Evolutionary conservation across 352 stramenopile species (phyloP).

Genomic region (Thalassiosira oceanica): DNA sequence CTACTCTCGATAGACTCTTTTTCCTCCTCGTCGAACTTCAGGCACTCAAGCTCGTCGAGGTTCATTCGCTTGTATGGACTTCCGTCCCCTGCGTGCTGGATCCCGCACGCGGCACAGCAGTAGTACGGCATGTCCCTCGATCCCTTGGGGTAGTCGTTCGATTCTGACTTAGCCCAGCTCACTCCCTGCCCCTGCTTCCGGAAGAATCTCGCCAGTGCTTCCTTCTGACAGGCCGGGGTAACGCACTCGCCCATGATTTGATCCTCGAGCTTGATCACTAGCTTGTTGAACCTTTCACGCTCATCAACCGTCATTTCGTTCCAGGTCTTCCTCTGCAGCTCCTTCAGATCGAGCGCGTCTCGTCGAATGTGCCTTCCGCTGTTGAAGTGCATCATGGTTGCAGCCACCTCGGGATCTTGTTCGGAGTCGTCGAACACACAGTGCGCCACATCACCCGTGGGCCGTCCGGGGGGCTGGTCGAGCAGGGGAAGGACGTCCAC

Average conservation of each 20-base stretch:
- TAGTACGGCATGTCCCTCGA: conserved; percentile 6
- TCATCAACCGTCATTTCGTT: too few species aligned
- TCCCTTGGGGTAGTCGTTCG: background rate
- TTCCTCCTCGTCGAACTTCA: conserved; percentile 5
- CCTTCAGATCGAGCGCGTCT: too few species aligned
- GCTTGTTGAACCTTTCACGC: too few species aligned
- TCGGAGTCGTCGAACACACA: too few species aligned
- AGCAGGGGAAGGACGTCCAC: too few species aligned
- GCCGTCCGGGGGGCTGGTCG: too few species aligned
- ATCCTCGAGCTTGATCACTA: background rate
- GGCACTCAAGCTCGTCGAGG: background rate
- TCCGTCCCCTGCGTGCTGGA: background rate
- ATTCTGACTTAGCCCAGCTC: background rate
- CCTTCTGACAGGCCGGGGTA: conserved; percentile 6
- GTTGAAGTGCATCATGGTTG: too few species aligned
- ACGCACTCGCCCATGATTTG: conserved; percentile 10
- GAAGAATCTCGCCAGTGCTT: conserved; percentile 10
- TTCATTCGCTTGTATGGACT: background rate
- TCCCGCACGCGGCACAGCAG: conserved; percentile 2
- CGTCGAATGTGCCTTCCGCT: too few species aligned
- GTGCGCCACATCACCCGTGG: too few species aligned
- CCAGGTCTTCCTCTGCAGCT: too few species aligned
- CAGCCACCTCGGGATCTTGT: too few species aligned
- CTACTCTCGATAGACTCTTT: too few species aligned
- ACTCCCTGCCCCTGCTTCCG: background rate